Evolutionary conservation across 2,329 filamentous ascomycete genomes (phyloP), one percentile per base, ranked within the genome.

Genomic region (Cyclaneusma minus): DNA sequence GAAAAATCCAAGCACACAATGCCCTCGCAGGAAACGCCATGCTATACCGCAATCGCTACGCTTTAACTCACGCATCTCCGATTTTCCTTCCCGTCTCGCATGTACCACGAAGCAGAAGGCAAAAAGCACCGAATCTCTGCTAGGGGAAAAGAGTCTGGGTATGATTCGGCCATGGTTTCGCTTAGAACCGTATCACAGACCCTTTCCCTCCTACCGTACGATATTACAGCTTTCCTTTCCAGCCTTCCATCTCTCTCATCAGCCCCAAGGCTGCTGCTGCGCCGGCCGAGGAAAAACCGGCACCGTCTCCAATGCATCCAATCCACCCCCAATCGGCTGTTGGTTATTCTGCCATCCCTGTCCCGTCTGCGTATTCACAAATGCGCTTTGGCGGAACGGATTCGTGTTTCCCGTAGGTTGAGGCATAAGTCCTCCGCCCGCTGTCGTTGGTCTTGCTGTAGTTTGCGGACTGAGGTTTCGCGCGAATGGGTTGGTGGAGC

Each of bases 361-460:
- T 1, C 87, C 85, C 0, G 84, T 92, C 35, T 73, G 64, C 43
- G 92, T 84, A 45, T 92, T 89, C 27, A 92, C 75, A 49, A 94
- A 92, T 4, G 76, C 72, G 23, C 79, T 82, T 46, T 95, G 84
- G 10, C 89, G 69, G 64, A 95, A 95, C 1, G 89, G 89, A 43
- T 98, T 98, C 3, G 85, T 94, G 43, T 70, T 83, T 6, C 84
- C 85, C 0, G 85, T 94, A 2, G 77, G 67, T 43, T 87, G 83
- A 3, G 83, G 70, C 28, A 65, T 64, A 4, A 89, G 54, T 25
- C 63, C 48, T 7, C 50, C 51, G 17, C 51, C 52, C 5, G 43
- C 44, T 27, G 41, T 38, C 16, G 43, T 41, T 12, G 39, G 32
- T 27, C 37, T 36, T 28, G 42, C 28, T 7, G 34, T 28, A 13